Conservation (phyloP, 345 rosid genomes). For the Pugionium dolabratum region DNA sequence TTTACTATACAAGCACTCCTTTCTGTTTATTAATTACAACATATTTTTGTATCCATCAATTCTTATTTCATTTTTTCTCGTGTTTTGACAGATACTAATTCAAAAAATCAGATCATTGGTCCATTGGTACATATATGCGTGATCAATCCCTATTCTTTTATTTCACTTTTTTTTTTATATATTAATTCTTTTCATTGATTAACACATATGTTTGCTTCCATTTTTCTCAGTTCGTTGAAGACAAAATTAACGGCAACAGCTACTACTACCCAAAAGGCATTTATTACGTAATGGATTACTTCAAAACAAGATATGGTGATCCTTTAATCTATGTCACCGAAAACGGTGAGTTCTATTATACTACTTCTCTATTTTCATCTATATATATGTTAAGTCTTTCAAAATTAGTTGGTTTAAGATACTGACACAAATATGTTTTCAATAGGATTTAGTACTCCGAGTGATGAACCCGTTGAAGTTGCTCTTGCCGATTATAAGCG, state of each 20-base stretch:
- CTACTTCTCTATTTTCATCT: not conserved
- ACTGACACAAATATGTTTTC: not conserved
- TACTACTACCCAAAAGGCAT: conserved; percentile 33
- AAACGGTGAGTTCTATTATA: conserved; percentile 24
- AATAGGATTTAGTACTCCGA: conserved; percentile 17
- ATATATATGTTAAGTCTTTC: not conserved
- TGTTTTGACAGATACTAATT: conserved; percentile 1
- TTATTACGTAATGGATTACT: conserved; percentile 3
- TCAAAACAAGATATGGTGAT: not conserved
- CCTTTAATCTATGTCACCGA: conserved; percentile 31
- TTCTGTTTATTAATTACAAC: no score
- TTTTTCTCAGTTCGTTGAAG: not conserved
- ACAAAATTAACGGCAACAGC: not conserved
- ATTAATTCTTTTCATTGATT: not conserved
- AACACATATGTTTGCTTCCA: not conserved
- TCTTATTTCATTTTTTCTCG: not conserved
- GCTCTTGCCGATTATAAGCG: not conserved
- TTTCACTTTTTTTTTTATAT: not conserved
- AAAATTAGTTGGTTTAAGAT: not conserved
- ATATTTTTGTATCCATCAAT: not conserved
- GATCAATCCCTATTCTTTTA: not conserved
- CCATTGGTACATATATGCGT: conserved; percentile 29
- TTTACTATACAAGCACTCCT: no score
- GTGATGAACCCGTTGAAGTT: not conserved
- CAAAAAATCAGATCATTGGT: not conserved